Percentiles rank a stretch among this genome's conserved stretches.
phyloP scores from a whole-genome alignment of 306 rosid species.

The Cucumis melo region DNA sequence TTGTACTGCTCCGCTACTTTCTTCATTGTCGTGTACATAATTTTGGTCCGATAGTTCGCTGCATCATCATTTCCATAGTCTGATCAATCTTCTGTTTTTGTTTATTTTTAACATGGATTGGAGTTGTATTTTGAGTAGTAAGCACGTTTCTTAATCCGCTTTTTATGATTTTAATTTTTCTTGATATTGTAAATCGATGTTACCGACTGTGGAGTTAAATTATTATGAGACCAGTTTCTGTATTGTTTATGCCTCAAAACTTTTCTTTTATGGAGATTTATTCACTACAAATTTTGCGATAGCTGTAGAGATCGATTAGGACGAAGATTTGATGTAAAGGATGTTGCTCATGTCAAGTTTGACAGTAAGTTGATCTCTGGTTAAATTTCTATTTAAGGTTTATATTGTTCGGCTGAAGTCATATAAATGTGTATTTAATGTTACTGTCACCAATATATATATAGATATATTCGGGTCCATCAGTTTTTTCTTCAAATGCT shows the following conservation, averaged over 20 bases:
- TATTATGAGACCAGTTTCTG: too few species aligned
- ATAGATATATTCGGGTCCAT: background rate
- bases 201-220: too few species aligned
- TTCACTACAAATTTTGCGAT: too few species aligned
- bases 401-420: background rate
- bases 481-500: background rate
- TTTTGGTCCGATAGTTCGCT: too few species aligned
- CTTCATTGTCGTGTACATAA: background rate
- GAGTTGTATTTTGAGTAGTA: background rate
- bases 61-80: background rate
- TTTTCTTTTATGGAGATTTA: too few species aligned
- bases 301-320: too few species aligned
- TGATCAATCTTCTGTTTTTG: background rate
- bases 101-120: background rate
- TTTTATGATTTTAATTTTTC: background rate
- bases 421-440: background rate
- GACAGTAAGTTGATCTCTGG: conserved; percentile 49
- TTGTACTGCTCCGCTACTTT: background rate
- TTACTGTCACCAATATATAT: background rate
- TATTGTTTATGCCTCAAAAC: too few species aligned
- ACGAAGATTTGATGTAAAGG: too few species aligned
- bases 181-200: too few species aligned
- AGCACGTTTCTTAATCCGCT: background rate
- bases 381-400: conserved; percentile 1
- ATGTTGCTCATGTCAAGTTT: too few species aligned